Conservation (phyloP, 129 eudicot species). For the Chrysanthemum seticuspe region DNA sequence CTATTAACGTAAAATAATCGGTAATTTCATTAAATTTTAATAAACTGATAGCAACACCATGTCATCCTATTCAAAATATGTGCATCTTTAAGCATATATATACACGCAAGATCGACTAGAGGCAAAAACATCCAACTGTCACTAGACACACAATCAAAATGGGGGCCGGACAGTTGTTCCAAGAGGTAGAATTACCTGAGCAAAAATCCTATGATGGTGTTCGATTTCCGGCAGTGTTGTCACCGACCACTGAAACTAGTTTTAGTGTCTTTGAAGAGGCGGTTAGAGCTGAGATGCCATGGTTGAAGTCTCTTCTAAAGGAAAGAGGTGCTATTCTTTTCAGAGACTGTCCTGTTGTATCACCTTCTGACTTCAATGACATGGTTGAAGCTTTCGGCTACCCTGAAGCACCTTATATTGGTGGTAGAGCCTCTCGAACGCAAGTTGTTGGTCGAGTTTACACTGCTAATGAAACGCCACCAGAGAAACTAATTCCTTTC, state of each 20-base stretch:
- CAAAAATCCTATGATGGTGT: conserved; percentile 32
- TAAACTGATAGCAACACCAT: too few relatives aligned
- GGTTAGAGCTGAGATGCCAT: conserved; percentile 44
- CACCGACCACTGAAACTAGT: background rate
- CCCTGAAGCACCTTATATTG: conserved; percentile 62
- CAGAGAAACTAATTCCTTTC: conserved; percentile 68
- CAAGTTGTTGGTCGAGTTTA: conserved; percentile 74
- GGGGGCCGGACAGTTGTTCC: conserved; percentile 20
- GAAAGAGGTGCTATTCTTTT: conserved; percentile 61
- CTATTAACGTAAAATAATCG: too few relatives aligned
- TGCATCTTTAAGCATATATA: background rate
- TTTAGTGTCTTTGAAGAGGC: conserved; percentile 28
- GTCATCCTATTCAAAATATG: too few relatives aligned
- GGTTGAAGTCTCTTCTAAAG: conserved; percentile 52
- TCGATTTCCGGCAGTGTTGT: background rate
- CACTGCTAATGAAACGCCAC: conserved; percentile 84
- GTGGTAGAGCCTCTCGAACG: conserved; percentile 81
- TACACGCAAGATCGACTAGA: background rate
- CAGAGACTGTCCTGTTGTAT: conserved; percentile 46
- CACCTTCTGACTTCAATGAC: conserved; percentile 67
- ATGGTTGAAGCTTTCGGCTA: conserved; percentile 79
- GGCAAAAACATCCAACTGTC: too few relatives aligned
- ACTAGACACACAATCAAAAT: background rate
- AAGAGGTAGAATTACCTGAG: conserved; percentile 36
- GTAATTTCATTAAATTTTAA: too few relatives aligned